Evolutionary conservation across 768 basidiomycete species (phyloP), one percentile per base, ranked within the genome.

Genomic region (Russula sp.): DNA sequence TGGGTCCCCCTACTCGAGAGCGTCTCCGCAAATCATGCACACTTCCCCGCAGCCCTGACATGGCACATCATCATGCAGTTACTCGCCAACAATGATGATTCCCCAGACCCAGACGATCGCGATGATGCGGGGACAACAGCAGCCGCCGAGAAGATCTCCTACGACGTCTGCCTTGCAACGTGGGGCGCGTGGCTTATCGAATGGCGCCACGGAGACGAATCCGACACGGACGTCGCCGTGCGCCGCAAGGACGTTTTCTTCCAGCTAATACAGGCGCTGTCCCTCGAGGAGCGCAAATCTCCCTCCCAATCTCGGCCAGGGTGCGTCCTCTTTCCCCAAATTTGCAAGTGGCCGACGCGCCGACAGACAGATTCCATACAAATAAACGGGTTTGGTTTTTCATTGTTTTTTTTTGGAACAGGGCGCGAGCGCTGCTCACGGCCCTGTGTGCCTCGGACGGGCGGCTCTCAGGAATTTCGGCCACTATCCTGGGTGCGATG

Each of bases 1-100:
- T 93, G 90, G 90, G 71, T 76, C 0, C 84, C 85, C 0, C 76
- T 93, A 7, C 74, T 93, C 11, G 66, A 74, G 11, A 83, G 86
- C 65, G 67, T 91, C 22, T 77, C 79, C 46, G 58, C 73, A 25
- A 71, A 80, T n/a, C 87, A 92, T 70, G 68, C 78, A 0, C 73
- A 77, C 25, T 81, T 93, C 59, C 75, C 79, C 3, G 68, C 71
- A 13, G 70, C 80, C 11, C 77, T 92, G 22, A 74, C 78, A 43
- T 70, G 72, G 35, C 75, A 74, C 18, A 80, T 87, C 52, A 64
- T 81, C 50, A 68, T 75, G 0, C 69, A 68, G 41, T 73, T 79
- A 18, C 43, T 71, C 11, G 73, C 64, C 25, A 69, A 68, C 20
- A 34, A 51, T 14, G 69, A 67, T 35, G 34, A 43, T 46, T 55